Conservation (phyloP, 495 filamentous ascomycete genomes). For the Tricharina praecox region DNA sequence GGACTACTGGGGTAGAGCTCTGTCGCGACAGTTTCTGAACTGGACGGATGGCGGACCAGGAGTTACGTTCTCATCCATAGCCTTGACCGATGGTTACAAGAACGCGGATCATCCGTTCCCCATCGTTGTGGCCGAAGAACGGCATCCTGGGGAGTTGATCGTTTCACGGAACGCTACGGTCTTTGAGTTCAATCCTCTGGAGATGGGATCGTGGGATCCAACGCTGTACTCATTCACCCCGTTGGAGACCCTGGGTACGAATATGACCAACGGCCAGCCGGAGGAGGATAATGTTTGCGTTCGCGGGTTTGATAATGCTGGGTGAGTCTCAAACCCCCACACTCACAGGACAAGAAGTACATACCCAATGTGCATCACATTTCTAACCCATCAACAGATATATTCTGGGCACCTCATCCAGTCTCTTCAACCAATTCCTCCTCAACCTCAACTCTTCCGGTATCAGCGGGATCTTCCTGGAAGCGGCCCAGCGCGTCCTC, state of each 20-base stretch:
- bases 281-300: conserved; percentile 46
- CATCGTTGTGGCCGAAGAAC: conserved; percentile 59
- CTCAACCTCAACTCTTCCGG: conserved; percentile 37
- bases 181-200: conserved; percentile 74
- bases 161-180: conserved; percentile 65
- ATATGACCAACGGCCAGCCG: conserved; percentile 52
- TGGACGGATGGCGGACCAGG: conserved; percentile 55
- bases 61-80: conserved; percentile 82
- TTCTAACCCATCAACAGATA: conserved; percentile 29
- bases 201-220: conserved; percentile 73
- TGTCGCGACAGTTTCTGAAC: conserved; percentile 74
- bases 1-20: conserved; percentile 70
- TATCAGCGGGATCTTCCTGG: conserved; percentile 36
- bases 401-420: conserved; percentile 79
- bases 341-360: too few species aligned
- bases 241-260: conserved; percentile 57
- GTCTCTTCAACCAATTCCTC: conserved; percentile 64
- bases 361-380: too few species aligned
- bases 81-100: conserved; percentile 45
- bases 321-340: conserved; percentile 29
- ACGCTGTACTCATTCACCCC: conserved; percentile 65
- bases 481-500: conserved; percentile 33
- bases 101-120: conserved; percentile 67
- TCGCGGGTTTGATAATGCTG: conserved; percentile 66
- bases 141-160: conserved; percentile 45